Percentiles rank a stretch among this genome's conserved stretches.
Conservation (phyloP, 2,329 filamentous ascomycete genomes). For the Calonectria fujianensis region DNA sequence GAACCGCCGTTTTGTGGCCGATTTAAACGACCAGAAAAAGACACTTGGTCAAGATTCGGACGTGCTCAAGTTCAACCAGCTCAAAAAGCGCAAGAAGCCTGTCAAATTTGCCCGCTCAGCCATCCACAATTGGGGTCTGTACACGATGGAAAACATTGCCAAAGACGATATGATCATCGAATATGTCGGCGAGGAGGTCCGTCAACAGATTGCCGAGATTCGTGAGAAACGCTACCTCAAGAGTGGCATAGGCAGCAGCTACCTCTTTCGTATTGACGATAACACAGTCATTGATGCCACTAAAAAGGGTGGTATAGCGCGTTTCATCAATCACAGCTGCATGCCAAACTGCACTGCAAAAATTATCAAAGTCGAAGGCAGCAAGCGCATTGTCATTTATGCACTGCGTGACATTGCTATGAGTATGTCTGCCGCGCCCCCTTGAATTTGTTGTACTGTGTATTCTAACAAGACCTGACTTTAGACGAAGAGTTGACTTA, state of each 20-base stretch:
- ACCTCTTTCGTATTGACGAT: conserved; percentile 98
- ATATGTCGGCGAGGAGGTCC: conserved; percentile 97
- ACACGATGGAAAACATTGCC: conserved; percentile 97
- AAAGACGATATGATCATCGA: conserved; percentile 99
- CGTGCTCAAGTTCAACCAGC: conserved; percentile 97
- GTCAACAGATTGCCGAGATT: conserved; percentile 97
- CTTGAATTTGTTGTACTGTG: neutral
- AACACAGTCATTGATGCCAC: conserved; percentile 98
- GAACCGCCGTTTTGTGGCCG: conserved; percentile 94
- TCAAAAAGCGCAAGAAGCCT: conserved; percentile 99
- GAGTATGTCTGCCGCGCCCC: conserved; percentile 77
- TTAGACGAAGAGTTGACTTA: conserved; percentile 99
- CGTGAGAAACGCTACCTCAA: conserved; percentile 94
- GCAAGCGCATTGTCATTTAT: conserved; percentile 99
- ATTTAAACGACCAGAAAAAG: conserved; percentile 96
- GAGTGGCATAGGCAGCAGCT: conserved; percentile 97
- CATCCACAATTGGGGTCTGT: conserved; percentile 99
- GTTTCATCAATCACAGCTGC: conserved; percentile 99
- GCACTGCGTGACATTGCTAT: conserved; percentile 94
- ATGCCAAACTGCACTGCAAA: conserved; percentile 99
- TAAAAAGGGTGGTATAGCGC: conserved; percentile 97
- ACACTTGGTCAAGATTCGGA: conserved; percentile 89
- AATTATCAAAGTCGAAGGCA: conserved; percentile 99
- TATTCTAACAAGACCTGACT: conserved; percentile 52
- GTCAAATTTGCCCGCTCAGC: conserved; percentile 98